phyloP scores from a whole-genome alignment of 1,284 basidiomycete species.

The Ceratobasidium sp. region DNA sequence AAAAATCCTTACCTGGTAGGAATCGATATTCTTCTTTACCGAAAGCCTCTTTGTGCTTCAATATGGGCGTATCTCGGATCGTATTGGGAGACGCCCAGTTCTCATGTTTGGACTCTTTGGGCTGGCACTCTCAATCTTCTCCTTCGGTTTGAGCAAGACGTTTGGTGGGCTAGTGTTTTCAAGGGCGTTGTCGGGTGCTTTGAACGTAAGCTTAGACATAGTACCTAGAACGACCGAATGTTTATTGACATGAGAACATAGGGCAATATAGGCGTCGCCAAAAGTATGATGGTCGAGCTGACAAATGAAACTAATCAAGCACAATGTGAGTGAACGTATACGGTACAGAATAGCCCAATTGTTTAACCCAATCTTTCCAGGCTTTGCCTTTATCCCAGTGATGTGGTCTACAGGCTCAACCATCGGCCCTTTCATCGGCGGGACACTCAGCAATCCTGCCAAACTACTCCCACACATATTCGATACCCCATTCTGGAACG shows the following conservation, averaged over 20 bases:
- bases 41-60: slow-evolving; percentile 51
- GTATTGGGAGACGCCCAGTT: slow-evolving; percentile 51
- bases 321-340: slow-evolving; percentile 43
- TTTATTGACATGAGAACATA: neutral
- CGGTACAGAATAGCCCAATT: slow-evolving; percentile 26
- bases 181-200: slow-evolving; percentile 50
- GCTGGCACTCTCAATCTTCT: slow-evolving; percentile 48
- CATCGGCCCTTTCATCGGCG: slow-evolving; percentile 48
- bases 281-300: slow-evolving; percentile 50
- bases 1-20: too few species aligned
- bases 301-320: slow-evolving; percentile 51
- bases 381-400: slow-evolving; percentile 34
- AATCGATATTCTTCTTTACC: slow-evolving; percentile 50
- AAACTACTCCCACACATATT: slow-evolving; percentile 46
- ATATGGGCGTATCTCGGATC: slow-evolving; percentile 53
- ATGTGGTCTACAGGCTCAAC: slow-evolving; percentile 48
- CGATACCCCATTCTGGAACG: slow-evolving; percentile 46
- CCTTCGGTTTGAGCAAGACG: slow-evolving; percentile 51
- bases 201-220: slow-evolving; percentile 47
- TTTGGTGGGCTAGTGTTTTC: slow-evolving; percentile 49
- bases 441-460: slow-evolving; percentile 46
- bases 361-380: too few species aligned
- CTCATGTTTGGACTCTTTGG: slow-evolving; percentile 51
- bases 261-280: slow-evolving; percentile 53
- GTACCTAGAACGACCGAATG: neutral